These are phyloP conservation scores for Vitis hybrid DNA, from an alignment of 177 flowering plant species.

Conservation along the genomic window DNA sequence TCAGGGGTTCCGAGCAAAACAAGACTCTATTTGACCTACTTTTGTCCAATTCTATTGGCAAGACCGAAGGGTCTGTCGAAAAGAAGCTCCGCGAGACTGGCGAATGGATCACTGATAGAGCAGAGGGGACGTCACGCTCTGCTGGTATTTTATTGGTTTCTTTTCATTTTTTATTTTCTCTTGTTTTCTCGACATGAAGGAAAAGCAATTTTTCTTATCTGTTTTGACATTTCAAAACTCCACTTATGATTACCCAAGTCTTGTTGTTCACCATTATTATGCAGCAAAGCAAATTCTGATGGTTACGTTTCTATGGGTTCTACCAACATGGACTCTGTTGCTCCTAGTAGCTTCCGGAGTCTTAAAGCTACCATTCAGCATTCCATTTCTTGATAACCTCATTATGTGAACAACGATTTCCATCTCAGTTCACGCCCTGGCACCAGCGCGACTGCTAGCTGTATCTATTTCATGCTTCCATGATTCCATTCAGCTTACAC, in stretches of 20 bases:
- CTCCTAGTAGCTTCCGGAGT: slow-evolving; percentile 61
- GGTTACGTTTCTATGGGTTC: slow-evolving; percentile 37
- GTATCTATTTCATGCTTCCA: no score
- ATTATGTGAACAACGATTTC: slow-evolving; percentile 34
- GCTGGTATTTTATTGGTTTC: slow-evolving; percentile 27
- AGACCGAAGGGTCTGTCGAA: slow-evolving; percentile 55
- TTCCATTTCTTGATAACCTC: slow-evolving; percentile 58
- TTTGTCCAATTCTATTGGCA: slow-evolving; percentile 31
- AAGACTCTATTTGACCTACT: slow-evolving; percentile 36
- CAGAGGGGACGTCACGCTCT: slow-evolving; percentile 42
- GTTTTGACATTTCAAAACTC: background rate
- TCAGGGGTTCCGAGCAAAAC: slow-evolving; percentile 30
- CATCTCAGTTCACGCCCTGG: background rate
- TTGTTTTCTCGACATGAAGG: no score
- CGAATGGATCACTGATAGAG: slow-evolving; percentile 46
- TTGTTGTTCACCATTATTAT: slow-evolving; percentile 3
- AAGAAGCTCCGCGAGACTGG: slow-evolving; percentile 68
- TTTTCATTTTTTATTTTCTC: background rate
- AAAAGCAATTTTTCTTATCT: background rate
- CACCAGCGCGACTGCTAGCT: background rate
- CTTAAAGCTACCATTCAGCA: slow-evolving; percentile 57
- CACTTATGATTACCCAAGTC: background rate
- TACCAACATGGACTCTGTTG: slow-evolving; percentile 54
- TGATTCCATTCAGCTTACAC: no score
- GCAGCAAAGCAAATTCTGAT: slow-evolving; percentile 62